These are phyloP conservation scores for Leucocoprinus sp. DNA, from an alignment of 768 basidiomycete species.

Conservation along the genomic window DNA sequence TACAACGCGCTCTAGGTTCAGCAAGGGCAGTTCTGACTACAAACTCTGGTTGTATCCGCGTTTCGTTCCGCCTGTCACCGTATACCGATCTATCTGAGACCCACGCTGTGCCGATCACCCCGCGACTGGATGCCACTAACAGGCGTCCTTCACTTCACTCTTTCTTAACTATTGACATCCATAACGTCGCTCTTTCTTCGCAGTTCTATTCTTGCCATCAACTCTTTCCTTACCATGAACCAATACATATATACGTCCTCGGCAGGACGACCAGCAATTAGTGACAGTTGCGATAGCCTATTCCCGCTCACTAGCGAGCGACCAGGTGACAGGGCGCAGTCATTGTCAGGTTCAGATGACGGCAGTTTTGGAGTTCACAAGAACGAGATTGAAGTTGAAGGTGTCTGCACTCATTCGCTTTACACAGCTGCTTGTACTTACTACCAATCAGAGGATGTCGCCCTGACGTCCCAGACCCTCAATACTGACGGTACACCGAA, in stretches of 20 bases:
- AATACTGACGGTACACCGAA: conserved; percentile 86
- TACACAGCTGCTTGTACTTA: neutral
- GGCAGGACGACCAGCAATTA: conserved; percentile 1
- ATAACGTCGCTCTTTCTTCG: conserved; percentile 8
- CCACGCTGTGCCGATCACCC: conserved; percentile 32
- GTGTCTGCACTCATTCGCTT: conserved; percentile 21
- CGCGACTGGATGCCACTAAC: conserved; percentile 20
- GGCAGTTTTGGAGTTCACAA: conserved; percentile 35
- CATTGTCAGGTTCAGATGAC: conserved; percentile 52
- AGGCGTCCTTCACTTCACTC: conserved; percentile 13
- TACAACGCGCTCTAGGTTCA: conserved; percentile 29
- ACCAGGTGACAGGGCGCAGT: conserved; percentile 36
- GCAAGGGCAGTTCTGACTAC: conserved; percentile 25
- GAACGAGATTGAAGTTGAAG: conserved; percentile 38
- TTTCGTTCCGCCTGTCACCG: conserved; percentile 33
- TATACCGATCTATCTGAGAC: conserved; percentile 36
- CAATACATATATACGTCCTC: conserved; percentile 10
- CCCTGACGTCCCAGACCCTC: conserved; percentile 69
- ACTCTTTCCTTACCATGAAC: conserved; percentile 10
- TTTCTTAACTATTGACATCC: conserved; percentile 13
- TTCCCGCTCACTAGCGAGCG: conserved; percentile 17
- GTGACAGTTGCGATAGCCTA: conserved; percentile 1
- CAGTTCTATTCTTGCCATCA: conserved; percentile 12
- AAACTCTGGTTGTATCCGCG: conserved; percentile 32
- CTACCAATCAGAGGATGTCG: conserved; percentile 26